Conservation (phyloP, 176 grass and related monocot species). For the Pontederia paniculata region DNA sequence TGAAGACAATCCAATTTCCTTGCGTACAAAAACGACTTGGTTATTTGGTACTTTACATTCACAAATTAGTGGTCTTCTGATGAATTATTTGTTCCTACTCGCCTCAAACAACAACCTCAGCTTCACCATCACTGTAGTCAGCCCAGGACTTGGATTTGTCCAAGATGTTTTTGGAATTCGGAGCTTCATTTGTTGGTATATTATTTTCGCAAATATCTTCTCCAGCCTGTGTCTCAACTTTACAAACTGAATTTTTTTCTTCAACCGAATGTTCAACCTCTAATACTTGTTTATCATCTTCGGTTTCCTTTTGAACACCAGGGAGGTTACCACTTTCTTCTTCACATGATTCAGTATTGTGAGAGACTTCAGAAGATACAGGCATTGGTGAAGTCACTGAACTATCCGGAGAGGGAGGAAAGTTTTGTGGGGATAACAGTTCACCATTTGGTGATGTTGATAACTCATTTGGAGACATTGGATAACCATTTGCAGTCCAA, state of each 20-base stretch:
- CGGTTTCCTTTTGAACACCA: slow-evolving; percentile 20
- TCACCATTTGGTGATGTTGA: slow-evolving; percentile 32
- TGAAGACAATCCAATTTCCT: no score
- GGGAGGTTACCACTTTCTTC: slow-evolving; percentile 41
- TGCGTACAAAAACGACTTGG: no score
- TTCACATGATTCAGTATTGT: slow-evolving; percentile 32
- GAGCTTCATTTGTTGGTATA: slow-evolving; percentile 22
- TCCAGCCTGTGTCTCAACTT: slow-evolving; percentile 33
- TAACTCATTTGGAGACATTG: slow-evolving; percentile 37
- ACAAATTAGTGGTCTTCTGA: neutral
- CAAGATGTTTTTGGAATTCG: slow-evolving; percentile 13
- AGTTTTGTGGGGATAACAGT: slow-evolving; percentile 28
- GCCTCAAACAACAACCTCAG: slow-evolving; percentile 20
- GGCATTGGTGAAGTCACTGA: slow-evolving; percentile 32
- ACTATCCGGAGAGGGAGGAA: slow-evolving; percentile 50
- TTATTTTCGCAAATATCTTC: slow-evolving; percentile 25
- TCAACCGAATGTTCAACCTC: slow-evolving; percentile 8
- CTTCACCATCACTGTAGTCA: slow-evolving; percentile 66
- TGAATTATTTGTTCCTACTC: slow-evolving; percentile 6
- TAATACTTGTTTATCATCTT: slow-evolving; percentile 13
- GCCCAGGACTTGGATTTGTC: slow-evolving; percentile 64
- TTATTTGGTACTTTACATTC: no score
- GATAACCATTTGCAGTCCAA: slow-evolving; percentile 43
- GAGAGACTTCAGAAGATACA: slow-evolving; percentile 44
- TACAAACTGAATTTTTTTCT: slow-evolving; percentile 13